A percentile compares a stretch with the other conserved stretches of the same genome.
phyloP scores from a whole-genome alignment of 73 alveolate species.

The Vitrella brassicaformis region DNA sequence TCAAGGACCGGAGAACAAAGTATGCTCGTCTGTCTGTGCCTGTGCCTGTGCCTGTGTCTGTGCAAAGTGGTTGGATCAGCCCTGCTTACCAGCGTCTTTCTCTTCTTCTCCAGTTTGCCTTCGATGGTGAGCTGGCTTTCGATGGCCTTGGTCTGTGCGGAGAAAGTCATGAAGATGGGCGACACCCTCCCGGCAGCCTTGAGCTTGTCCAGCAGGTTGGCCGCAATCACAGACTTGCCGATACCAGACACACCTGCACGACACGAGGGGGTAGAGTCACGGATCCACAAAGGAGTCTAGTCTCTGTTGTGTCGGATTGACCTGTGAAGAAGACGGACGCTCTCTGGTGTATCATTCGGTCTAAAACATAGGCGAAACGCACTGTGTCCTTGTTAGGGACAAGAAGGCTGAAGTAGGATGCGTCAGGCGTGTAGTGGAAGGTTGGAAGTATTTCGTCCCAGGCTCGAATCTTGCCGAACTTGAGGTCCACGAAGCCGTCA shows the following conservation, averaged over 20 bases:
- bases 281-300: no score
- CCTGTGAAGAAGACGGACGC: constrained; percentile 4
- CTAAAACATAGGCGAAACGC: constrained; percentile 57
- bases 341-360: background rate
- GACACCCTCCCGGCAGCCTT: background rate
- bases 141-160: constrained; percentile 92
- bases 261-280: no score
- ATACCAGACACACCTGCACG: constrained; percentile 93
- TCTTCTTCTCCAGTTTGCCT: constrained; percentile 38
- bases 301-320: no score
- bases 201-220: background rate
- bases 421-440: constrained; percentile 18
- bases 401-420: constrained; percentile 49
- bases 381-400: constrained; percentile 96
- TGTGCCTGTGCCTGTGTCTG: background rate
- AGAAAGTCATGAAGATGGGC: constrained; percentile 84
- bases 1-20: background rate
- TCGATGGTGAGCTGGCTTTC: constrained; percentile 64
- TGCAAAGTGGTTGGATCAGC: background rate
- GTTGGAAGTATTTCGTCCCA: constrained; percentile 9
- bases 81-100: constrained; percentile 40
- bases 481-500: background rate
- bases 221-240: constrained; percentile 77
- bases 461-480: background rate
- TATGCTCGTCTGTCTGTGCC: background rate